Evolutionary conservation across 352 stramenopile genomes (phyloP).

Genomic region (Blastocystis sp.): DNA sequence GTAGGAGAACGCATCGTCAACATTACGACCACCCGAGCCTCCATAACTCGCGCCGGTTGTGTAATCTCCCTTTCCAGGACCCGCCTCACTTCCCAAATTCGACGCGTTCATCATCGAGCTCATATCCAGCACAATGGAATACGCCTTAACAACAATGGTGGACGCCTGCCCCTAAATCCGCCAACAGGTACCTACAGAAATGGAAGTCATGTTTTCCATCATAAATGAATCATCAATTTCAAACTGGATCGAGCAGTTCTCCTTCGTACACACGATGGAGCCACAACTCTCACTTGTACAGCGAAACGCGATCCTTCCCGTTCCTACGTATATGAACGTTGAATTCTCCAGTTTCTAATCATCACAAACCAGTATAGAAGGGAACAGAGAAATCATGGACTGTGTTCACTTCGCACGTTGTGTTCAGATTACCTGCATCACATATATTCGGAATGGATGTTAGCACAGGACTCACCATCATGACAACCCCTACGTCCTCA

Average conservation of each 20-base stretch:
- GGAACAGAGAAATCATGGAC: conserved; percentile 17
- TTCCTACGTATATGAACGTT: conserved; percentile 5
- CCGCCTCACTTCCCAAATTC: background rate
- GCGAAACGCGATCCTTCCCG: background rate
- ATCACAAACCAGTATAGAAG: background rate
- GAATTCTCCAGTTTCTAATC: background rate
- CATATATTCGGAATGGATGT: conserved; percentile 78
- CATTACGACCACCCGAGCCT: conserved; percentile 9
- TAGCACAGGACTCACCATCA: background rate
- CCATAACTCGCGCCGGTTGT: conserved; percentile 38
- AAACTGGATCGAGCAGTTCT: conserved; percentile 4
- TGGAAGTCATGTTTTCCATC: conserved; percentile 24
- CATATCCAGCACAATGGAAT: background rate
- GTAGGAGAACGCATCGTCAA: conserved; percentile 21
- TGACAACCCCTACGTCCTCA: no score
- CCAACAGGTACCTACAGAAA: background rate
- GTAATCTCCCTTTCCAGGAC: conserved; percentile 37
- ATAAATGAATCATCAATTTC: background rate
- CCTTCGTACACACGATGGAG: conserved; percentile 19
- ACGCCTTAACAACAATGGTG: background rate
- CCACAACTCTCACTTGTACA: conserved; percentile 20
- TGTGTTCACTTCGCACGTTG: conserved; percentile 18
- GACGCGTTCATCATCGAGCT: background rate
- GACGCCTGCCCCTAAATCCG: background rate
- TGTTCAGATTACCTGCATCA: conserved; percentile 18